Percentiles rank a stretch among this genome's conserved stretches.
Conservation (phyloP, 257 asterid genomes). For the Cinchona pubescens region DNA sequence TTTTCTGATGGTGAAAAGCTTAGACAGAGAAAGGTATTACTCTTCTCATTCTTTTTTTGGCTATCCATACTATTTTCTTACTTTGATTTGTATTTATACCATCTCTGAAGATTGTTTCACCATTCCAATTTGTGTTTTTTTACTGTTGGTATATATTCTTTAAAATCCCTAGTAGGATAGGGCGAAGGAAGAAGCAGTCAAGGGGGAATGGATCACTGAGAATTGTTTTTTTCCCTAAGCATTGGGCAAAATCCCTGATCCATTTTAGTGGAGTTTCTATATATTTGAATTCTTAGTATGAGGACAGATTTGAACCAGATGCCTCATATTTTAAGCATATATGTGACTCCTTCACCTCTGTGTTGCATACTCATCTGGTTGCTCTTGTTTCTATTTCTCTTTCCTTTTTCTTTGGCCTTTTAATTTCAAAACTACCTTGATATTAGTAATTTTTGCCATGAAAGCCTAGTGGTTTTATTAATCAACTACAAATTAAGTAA, state of each 20-base stretch:
- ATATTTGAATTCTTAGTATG: neutral
- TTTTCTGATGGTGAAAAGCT: too few relatives aligned
- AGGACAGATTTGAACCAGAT: neutral
- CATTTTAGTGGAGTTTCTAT: neutral
- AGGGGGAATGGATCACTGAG: neutral
- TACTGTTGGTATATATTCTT: neutral
- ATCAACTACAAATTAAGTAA: neutral
- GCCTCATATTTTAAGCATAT: neutral
- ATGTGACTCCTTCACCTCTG: neutral
- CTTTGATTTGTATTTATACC: neutral
- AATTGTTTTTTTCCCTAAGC: neutral
- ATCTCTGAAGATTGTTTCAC: neutral
- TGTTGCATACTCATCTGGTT: neutral
- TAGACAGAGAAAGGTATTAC: conserved; percentile 60
- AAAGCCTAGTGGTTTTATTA: neutral
- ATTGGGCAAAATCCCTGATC: neutral
- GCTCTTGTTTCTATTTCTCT: neutral
- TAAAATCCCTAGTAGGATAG: neutral
- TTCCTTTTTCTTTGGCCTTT: neutral
- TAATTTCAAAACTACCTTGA: neutral
- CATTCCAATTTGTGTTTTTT: neutral
- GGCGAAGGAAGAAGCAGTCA: neutral
- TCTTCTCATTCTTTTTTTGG: conserved; percentile 12
- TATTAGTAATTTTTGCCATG: neutral
- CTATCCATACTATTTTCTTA: conserved; percentile 12